These are phyloP conservation scores for Pilasporangium apinafurcum DNA, from an alignment of 352 stramenopile genomes.

Conservation along the genomic window DNA sequence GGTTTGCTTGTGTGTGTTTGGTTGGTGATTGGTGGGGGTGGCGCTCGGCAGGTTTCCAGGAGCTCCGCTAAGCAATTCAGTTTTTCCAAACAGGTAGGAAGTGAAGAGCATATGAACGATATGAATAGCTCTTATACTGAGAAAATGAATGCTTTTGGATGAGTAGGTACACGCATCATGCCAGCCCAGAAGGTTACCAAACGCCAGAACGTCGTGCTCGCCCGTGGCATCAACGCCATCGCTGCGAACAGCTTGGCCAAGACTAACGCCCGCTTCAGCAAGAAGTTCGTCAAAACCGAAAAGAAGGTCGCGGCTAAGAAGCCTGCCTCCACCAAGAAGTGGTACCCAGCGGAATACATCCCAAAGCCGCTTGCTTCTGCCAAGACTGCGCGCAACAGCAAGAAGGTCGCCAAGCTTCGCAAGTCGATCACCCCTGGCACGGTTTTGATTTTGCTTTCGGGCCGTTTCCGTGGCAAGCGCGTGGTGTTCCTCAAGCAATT, in stretches of 20 bases:
- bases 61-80: slow-evolving; percentile 4
- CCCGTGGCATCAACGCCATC: slow-evolving; percentile 78
- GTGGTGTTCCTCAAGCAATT: slow-evolving; percentile 99
- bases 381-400: slow-evolving; percentile 73
- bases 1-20: too few species aligned
- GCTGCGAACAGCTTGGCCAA: slow-evolving; percentile 51
- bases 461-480: slow-evolving; percentile 97
- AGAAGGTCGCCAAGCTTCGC: slow-evolving; percentile 92
- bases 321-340: slow-evolving; percentile 48
- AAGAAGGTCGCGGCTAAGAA: slow-evolving; percentile 63
- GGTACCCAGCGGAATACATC: slow-evolving; percentile 77
- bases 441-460: slow-evolving; percentile 97
- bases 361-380: slow-evolving; percentile 61
- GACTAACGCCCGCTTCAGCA: slow-evolving; percentile 48
- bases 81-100: slow-evolving; percentile 66
- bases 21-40: too few species aligned
- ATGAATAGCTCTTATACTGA: neutral
- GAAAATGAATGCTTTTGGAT: neutral
- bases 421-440: slow-evolving; percentile 96
- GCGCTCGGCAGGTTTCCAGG: neutral
- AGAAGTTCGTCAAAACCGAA: slow-evolving; percentile 54
- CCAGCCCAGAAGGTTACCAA: slow-evolving; percentile 18
- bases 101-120: neutral
- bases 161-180: slow-evolving; percentile 15
- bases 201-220: slow-evolving; percentile 65